Evolutionary conservation across 208 protist species (phyloP).

Genomic region (Leishmania guyanensis): DNA sequence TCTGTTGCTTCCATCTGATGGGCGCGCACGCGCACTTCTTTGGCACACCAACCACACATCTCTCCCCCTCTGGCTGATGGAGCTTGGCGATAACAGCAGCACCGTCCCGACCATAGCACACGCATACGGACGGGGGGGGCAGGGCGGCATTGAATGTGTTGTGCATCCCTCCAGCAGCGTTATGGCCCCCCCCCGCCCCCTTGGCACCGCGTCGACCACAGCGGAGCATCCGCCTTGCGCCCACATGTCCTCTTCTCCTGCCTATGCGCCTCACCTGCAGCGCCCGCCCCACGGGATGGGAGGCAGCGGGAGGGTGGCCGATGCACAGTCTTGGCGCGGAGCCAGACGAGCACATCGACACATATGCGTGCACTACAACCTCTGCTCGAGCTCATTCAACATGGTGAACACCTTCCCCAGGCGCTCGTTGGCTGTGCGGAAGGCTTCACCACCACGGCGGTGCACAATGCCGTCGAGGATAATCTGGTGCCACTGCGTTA

Average conservation of each 20-base stretch:
- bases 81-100: background rate
- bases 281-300: background rate
- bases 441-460: slow-evolving; percentile 43
- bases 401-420: slow-evolving; percentile 65
- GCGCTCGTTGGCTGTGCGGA: slow-evolving; percentile 66
- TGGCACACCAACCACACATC: background rate
- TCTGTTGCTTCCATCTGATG: background rate
- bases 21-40: background rate
- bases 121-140: background rate
- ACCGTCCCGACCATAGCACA: background rate
- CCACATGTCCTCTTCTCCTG: background rate
- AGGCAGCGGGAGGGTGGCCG: background rate
- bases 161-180: background rate
- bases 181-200: no score
- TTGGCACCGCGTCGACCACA: background rate
- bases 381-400: slow-evolving; percentile 52
- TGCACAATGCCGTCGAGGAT: slow-evolving; percentile 76
- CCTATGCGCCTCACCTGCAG: background rate
- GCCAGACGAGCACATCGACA: background rate
- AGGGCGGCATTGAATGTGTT: background rate
- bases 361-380: slow-evolving; percentile 10
- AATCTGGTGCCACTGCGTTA: slow-evolving; percentile 36
- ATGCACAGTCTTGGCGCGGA: background rate
- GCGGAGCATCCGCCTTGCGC: background rate
- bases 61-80: background rate